These are phyloP conservation scores for Acidiella bohemica DNA, from an alignment of 495 filamentous ascomycete genomes.

Conservation along the genomic window DNA sequence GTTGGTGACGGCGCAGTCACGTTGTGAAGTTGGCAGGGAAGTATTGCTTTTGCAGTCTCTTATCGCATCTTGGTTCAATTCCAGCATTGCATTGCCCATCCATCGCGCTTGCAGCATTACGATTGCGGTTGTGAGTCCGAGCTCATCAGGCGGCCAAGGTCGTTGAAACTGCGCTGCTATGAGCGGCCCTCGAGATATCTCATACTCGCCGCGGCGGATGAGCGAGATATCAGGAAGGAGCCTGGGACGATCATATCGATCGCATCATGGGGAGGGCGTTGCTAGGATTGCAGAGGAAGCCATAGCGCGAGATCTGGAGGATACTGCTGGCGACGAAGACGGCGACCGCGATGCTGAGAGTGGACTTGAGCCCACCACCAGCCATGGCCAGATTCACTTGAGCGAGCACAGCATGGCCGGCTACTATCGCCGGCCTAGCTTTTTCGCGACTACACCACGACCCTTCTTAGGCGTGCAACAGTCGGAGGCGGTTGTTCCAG, in stretches of 20 bases:
- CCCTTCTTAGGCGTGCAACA: conserved; percentile 26
- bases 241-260: conserved; percentile 7
- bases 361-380: conserved; percentile 29
- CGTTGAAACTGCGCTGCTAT: too few species aligned
- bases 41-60: too few species aligned
- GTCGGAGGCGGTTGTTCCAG: conserved; percentile 4
- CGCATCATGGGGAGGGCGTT: neutral
- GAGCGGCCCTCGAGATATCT: too few species aligned
- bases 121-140: too few species aligned
- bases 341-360: conserved; percentile 1
- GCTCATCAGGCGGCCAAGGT: too few species aligned
- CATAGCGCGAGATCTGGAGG: conserved; percentile 56
- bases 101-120: too few species aligned
- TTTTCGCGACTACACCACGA: conserved; percentile 47
- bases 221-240: neutral
- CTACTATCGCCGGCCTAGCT: conserved; percentile 54
- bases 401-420: conserved; percentile 44
- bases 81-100: too few species aligned
- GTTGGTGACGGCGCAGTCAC: too few species aligned
- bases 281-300: conserved; percentile 48
- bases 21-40: too few species aligned
- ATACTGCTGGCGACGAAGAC: conserved; percentile 22
- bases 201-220: neutral
- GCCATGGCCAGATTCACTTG: conserved; percentile 17
- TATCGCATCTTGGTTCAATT: too few species aligned